Conservation (phyloP, 2,329 filamentous ascomycete species). For the Zymoseptoria brevis region DNA sequence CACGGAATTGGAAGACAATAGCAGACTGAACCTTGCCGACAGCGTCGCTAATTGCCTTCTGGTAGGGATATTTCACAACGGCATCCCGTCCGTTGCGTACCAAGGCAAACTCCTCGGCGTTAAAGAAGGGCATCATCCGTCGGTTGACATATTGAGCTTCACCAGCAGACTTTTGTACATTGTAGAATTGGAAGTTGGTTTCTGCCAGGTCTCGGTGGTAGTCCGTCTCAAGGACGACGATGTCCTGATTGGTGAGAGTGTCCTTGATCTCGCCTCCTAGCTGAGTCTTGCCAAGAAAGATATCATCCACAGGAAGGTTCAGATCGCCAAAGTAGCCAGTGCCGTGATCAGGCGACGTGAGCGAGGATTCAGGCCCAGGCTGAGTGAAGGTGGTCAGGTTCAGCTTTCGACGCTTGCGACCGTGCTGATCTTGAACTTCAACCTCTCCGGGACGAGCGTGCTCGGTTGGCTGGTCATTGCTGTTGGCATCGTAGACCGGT, state of each 20-base stretch:
- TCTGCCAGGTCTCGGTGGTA: conserved; percentile 10
- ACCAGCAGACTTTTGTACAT: conserved; percentile 10
- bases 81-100: conserved; percentile 17
- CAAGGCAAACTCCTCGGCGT: conserved; percentile 9
- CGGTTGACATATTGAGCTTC: conserved; percentile 22
- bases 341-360: not conserved
- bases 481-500: conserved; percentile 5
- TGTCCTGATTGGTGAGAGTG: conserved; percentile 4
- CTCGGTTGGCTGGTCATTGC: conserved; percentile 3
- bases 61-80: conserved; percentile 28
- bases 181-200: conserved; percentile 20
- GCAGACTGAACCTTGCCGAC: conserved; percentile 23
- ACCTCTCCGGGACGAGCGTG: conserved; percentile 19
- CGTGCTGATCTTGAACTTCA: conserved; percentile 22
- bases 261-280: conserved; percentile 19
- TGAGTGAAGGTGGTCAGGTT: conserved; percentile 8
- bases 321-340: conserved; percentile 15
- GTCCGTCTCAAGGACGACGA: conserved; percentile 9
- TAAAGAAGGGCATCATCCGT: conserved; percentile 24
- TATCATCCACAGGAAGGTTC: conserved; percentile 22
- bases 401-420: conserved; percentile 30
- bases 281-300: conserved; percentile 29
- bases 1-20: conserved; percentile 21
- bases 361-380: not conserved
- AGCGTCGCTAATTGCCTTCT: conserved; percentile 7